Conservation (phyloP, 768 basidiomycete genomes). For the Boletus tomentosulus region DNA sequence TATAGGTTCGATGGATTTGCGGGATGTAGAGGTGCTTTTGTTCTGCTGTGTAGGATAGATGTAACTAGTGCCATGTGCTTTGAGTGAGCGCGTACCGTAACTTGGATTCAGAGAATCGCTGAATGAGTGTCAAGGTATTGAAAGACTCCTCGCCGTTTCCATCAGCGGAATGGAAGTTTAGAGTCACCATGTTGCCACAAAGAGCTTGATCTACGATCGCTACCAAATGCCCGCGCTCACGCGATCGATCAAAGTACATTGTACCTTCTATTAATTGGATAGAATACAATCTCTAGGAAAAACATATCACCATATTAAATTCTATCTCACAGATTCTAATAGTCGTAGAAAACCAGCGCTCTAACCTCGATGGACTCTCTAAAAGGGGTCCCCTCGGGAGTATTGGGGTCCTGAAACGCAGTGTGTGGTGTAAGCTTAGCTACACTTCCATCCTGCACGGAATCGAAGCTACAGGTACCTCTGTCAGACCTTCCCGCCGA, state of each 20-base stretch:
- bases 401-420: constrained; percentile 33
- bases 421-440: constrained; percentile 33
- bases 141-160: no score
- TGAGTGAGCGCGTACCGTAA: neutral
- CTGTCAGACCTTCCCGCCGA: neutral
- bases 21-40: neutral
- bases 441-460: constrained; percentile 33
- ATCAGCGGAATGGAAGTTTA: no score
- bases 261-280: neutral
- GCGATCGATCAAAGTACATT: no score
- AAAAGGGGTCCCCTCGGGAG: constrained; percentile 25
- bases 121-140: no score
- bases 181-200: no score
- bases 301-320: neutral
- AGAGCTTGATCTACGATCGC: no score
- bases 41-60: neutral
- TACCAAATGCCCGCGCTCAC: no score
- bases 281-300: neutral
- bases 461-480: constrained; percentile 27
- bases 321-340: constrained; percentile 1
- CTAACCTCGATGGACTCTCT: constrained; percentile 36
- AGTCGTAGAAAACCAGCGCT: constrained; percentile 35
- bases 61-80: neutral
- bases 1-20: no score
- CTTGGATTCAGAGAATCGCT: neutral